These are phyloP conservation scores for Sungouiozyma intestinalis DNA, from an alignment of 805 yeast species.

Conservation along the genomic window DNA sequence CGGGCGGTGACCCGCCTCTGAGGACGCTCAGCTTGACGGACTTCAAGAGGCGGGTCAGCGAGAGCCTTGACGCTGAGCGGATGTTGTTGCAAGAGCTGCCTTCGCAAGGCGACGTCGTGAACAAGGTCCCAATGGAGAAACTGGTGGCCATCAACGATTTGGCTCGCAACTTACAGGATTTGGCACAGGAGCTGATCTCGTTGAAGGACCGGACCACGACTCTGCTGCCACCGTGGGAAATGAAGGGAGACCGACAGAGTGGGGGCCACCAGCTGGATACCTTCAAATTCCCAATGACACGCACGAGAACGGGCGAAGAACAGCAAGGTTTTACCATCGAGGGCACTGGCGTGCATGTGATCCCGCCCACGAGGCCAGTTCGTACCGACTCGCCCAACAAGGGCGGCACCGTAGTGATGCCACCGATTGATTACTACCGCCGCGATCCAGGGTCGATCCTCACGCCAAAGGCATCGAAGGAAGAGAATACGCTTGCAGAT, in stretches of 20 bases:
- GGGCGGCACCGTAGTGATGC: background rate
- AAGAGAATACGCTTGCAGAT: background rate
- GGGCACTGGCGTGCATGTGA: background rate
- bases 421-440: background rate
- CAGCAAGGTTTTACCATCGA: background rate
- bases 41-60: background rate
- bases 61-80: background rate
- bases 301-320: background rate
- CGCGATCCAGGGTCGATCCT: background rate
- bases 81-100: background rate
- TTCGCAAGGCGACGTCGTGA: background rate
- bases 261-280: background rate
- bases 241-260: background rate
- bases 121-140: background rate
- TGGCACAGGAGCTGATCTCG: background rate
- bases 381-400: background rate
- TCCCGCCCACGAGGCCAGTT: background rate
- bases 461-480: conserved; percentile 2
- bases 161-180: conserved; percentile 1
- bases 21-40: background rate
- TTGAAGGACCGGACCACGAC: background rate
- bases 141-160: background rate
- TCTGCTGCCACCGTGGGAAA: conserved; percentile 1
- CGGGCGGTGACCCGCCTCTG: background rate
- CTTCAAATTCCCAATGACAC: background rate